A percentile compares a stretch with the other conserved stretches of the same genome.
Conservation (phyloP, 331 rosid species). For the Quercus phellos region DNA sequence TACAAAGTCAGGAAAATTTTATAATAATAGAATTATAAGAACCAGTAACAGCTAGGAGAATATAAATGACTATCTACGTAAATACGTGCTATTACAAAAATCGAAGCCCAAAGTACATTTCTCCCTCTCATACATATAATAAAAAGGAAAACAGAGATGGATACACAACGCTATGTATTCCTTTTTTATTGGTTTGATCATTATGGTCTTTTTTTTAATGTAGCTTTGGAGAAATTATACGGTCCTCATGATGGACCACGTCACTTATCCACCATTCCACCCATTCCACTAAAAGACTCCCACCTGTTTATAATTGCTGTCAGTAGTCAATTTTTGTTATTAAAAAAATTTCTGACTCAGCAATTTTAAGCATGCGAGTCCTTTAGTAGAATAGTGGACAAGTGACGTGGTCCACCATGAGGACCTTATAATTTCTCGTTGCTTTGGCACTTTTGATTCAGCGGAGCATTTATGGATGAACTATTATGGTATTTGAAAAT, state of each 20-base stretch:
- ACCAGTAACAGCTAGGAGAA: neutral
- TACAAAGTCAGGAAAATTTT: constrained; percentile 38
- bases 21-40: constrained; percentile 11
- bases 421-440: no score
- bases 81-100: constrained; percentile 11
- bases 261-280: no score
- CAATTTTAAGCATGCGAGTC: no score
- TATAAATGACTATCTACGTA: constrained; percentile 1
- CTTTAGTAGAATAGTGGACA: no score
- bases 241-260: no score
- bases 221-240: no score
- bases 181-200: neutral
- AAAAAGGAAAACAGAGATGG: neutral
- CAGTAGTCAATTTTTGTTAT: no score
- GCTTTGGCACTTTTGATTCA: neutral
- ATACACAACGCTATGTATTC: neutral
- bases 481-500: neutral
- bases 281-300: no score
- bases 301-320: no score
- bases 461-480: neutral
- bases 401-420: no score
- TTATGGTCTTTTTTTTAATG: neutral
- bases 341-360: no score
- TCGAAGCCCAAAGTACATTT: constrained; percentile 1
- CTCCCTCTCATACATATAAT: neutral